phyloP scores from a whole-genome alignment of 1,139 yeast species.

The Yamadazyma conglobata region DNA sequence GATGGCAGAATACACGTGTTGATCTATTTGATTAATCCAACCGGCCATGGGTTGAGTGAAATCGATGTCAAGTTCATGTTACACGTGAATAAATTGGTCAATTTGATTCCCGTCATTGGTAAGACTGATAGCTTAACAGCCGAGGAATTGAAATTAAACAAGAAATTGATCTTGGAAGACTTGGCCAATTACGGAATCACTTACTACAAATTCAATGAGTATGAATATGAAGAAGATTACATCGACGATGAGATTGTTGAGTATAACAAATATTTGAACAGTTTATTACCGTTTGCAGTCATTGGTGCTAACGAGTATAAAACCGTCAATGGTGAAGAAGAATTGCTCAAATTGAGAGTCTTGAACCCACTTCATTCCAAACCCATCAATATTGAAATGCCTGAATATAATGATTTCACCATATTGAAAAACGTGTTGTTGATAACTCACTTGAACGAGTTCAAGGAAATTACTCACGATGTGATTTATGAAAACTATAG shows the following conservation, averaged over 20 bases:
- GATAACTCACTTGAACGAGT: slow-evolving; percentile 76
- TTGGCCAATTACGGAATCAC: slow-evolving; percentile 38
- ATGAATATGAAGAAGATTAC: slow-evolving; percentile 46
- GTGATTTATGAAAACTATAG: slow-evolving; percentile 67
- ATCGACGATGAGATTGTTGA: slow-evolving; percentile 49
- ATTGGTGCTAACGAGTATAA: slow-evolving; percentile 45
- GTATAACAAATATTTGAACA: slow-evolving; percentile 44
- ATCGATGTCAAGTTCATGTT: slow-evolving; percentile 40
- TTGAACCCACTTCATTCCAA: slow-evolving; percentile 33
- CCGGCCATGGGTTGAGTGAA: slow-evolving; percentile 45
- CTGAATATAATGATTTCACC: slow-evolving; percentile 60
- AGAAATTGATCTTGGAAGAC: slow-evolving; percentile 40
- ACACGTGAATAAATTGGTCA: slow-evolving; percentile 41
- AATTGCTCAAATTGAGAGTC: slow-evolving; percentile 35
- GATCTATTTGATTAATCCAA: slow-evolving; percentile 46
- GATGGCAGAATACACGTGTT: slow-evolving; percentile 48
- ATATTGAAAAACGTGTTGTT: slow-evolving; percentile 62
- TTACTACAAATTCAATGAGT: slow-evolving; percentile 46
- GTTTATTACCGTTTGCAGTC: slow-evolving; percentile 39
- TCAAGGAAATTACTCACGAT: slow-evolving; percentile 68
- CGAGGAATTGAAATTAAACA: slow-evolving; percentile 34
- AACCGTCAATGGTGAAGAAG: slow-evolving; percentile 32
- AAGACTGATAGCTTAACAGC: slow-evolving; percentile 43
- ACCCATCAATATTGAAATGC: slow-evolving; percentile 52
- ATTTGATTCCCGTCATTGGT: slow-evolving; percentile 41